Percentiles rank a stretch among this genome's conserved stretches.
These are phyloP conservation scores for Linnemannia zychae DNA, from an alignment of 192 early-diverging fungal species.

Conservation along the genomic window DNA sequence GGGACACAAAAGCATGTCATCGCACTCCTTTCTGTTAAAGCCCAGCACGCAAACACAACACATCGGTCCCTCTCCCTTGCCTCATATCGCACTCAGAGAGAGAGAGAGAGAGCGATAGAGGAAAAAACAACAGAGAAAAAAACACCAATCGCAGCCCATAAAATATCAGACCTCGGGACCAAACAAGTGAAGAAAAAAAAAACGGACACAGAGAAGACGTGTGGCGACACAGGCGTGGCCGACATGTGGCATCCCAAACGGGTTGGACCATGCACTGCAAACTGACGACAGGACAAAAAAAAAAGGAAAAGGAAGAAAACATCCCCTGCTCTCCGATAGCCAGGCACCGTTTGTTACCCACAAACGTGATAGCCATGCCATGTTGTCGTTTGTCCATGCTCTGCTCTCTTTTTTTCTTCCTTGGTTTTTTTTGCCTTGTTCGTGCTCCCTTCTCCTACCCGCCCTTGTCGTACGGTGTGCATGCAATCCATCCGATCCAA, in stretches of 20 bases:
- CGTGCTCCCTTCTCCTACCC: neutral
- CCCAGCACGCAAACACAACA: neutral
- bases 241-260: constrained; percentile 43
- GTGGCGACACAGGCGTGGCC: constrained; percentile 19
- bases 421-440: neutral
- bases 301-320: neutral
- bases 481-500: constrained; percentile 15
- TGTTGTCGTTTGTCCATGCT: constrained; percentile 4
- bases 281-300: constrained; percentile 19
- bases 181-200: constrained; percentile 6
- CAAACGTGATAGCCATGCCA: constrained; percentile 5
- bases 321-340: constrained; percentile 4
- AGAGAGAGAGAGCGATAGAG: neutral
- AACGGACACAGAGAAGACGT: constrained; percentile 5
- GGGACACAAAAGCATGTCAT: constrained; percentile 9
- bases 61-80: neutral
- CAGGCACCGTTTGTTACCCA: constrained; percentile 7
- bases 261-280: constrained; percentile 40
- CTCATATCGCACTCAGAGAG: neutral
- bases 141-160: neutral
- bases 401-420: neutral
- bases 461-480: constrained; percentile 1
- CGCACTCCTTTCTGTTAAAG: constrained; percentile 2
- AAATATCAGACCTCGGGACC: constrained; percentile 7
- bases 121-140: neutral